Evolutionary conservation across 768 basidiomycete species (phyloP), one percentile per base, ranked within the genome.

Genomic region (Postia placenta): DNA sequence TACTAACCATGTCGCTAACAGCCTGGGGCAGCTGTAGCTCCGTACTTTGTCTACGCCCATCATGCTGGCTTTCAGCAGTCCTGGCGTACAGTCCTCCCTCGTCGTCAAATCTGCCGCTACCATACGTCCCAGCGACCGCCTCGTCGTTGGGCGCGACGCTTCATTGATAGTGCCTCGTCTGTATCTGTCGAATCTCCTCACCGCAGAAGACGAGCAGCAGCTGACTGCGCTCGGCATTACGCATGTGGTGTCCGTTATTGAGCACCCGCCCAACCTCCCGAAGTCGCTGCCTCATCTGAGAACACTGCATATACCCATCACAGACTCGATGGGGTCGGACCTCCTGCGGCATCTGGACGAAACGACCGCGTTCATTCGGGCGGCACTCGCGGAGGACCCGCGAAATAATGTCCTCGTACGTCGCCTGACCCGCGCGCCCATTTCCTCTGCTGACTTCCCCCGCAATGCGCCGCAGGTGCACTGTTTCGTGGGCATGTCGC

Each of bases 401-500:
- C 57, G 59, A 0, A 70, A 74, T 54, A 70, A 69, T 39, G 78
- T 81, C 9, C 60, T 81, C 56, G 80, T 81, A 52, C 53, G 80
- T 63, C n/a, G 9, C 33, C 33, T n/a, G 33, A 9, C 33, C 33
- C n/a, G 33, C 23, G 5, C 17, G 17, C 27, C 7, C 24, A 26
- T 44, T 30, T n/a, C 11, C 24, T 6, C 33, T 9, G 43, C 51
- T 39, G 27, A 35, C 14, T 15, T 23, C 28, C 7, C 37, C 25
- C 41, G 26, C 39, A 38, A 12, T 47, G 28, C 25, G 25, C 30
- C 23, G 17, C 55, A 88, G 85, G 84, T 90, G 11, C 88, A 91
- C 63, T 90, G 88, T 61, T 64, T 80, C 35, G 79, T 81, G 64
- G 88, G 88, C 36, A 74, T 88, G 50, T 86, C 84, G 56, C 75